Evolutionary conservation across 2,329 filamentous ascomycete genomes (phyloP), one percentile per base, ranked within the genome.

Genomic region (Cryphonectria naterciae): DNA sequence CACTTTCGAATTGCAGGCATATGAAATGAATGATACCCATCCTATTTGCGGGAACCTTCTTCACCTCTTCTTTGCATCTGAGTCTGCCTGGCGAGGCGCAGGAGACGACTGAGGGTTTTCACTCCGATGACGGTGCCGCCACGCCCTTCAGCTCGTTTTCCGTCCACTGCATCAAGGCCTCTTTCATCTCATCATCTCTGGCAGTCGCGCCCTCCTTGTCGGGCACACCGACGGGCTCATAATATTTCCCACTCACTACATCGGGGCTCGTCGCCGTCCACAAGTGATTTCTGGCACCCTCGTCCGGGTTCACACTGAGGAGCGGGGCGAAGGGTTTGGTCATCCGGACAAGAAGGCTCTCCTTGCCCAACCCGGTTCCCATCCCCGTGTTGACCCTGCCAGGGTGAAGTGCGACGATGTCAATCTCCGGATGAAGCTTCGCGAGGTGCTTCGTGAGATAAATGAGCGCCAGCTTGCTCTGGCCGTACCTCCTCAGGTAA

Each of bases 381-480:
- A 85, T 67, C 1, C 75, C 77, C 0, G 83, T 85, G 3, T 74
- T 72, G 39, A 84, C 80, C 4, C 81, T 76, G 2, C 83, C 84
- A 0, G 83, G 84, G 69, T 84, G 80, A 1, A 85, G 71, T 0
- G 80, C 74, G 4, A 83, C 77, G 10, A 76, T 74, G 0, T 76
- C 79, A 32, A 85, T 77, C 10, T 75, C 71, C 0, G 82, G 79
- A 65, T 84, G 80, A 15, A 77, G 78, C 46, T 76, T 73, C 1
- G 83, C 80, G 4, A 87, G 74, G 65, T 83, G 79, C 11, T 76
- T 75, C 3, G 81, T 78, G 74, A 82, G 84, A 2, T 85, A 77
- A 5, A 86, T 74, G 71, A 85, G 83, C 0, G 85, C 85, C 2
- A 86, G 76, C 74, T 87, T 87, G 63, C 79, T 81, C 72, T 85